Base-by-base conservation (phyloP, 306 rosid species). In the Ammopiptanthus mongolicus region DNA sequence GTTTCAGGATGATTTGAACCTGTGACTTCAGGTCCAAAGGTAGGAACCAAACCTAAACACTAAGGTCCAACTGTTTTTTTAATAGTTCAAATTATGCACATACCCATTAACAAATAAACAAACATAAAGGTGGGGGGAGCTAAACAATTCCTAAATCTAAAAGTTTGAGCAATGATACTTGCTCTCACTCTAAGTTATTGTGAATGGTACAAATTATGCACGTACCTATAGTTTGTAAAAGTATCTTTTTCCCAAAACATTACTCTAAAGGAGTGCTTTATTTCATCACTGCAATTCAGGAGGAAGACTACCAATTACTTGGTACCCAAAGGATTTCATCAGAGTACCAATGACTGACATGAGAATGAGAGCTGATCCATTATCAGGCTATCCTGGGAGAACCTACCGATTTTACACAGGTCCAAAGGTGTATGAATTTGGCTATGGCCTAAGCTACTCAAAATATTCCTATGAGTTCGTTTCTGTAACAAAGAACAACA, bases 301-400 rank as follows among this genome's bases (percentile, higher is more conserved):
- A 44, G 99, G 97, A 68, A 90, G 93, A 84, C 73, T 95, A 69
- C 99, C 99, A 65, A 31, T 95, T 5, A 92, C 99, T 75, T 95
- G 97, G 99, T 92, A 95, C 72, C 90, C 93, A 44, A 65, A 65
- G 67, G 90, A 90, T 57, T 92, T 69, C 81, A 56, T 85, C 55
- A 90, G 75, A 78, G 82, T 89, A 11, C 90, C 96, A 44, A 95
- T 95, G 99, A 95, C 97, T 44, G 98, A 95, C 89, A 95, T 95
- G 99, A 88, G 99, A 79, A 92, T 95, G 97, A 81, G 97, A 76
- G 73, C 90, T 7, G 89, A 85, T 37, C 86, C 89, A 0, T 75
- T 86, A 59, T 77, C 90, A 5, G 87, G 89, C 60, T 95, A 95
- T 65, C 98, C 96, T 0, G 97, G 97, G 1, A 88, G 99, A 39